Conservation (phyloP, 2,329 filamentous ascomycete species). For the Botryotinia narcissicola region DNA sequence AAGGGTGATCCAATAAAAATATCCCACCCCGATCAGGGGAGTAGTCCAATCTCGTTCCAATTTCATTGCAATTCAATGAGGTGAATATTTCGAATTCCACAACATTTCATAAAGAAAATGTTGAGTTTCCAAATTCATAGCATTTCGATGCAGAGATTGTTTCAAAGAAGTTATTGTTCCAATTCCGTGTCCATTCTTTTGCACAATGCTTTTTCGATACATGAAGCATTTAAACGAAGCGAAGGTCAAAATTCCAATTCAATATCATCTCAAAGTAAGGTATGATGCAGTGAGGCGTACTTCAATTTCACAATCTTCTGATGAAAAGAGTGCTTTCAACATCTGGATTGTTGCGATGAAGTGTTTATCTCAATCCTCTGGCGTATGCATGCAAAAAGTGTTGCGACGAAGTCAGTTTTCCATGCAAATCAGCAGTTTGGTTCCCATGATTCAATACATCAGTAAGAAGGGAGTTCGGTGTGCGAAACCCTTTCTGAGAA, state of each 20-base stretch:
- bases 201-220: too few species aligned
- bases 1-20: too few species aligned
- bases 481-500: not conserved
- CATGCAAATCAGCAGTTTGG: not conserved
- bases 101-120: not conserved
- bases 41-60: not conserved
- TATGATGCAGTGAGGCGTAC: not conserved
- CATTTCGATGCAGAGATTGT: not conserved
- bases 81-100: not conserved
- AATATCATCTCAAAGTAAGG: not conserved
- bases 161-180: not conserved
- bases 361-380: too few species aligned
- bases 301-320: too few species aligned
- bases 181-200: not conserved
- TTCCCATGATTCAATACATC: not conserved
- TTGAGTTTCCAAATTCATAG: not conserved
- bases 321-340: too few species aligned
- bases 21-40: not conserved
- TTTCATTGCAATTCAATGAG: not conserved
- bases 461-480: not conserved
- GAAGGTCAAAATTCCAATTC: not conserved
- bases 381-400: too few species aligned
- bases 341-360: too few species aligned
- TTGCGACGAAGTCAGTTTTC: not conserved
- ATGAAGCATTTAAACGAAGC: too few species aligned